Evolutionary conservation across 257 asterid species (phyloP), one percentile per base, ranked within the genome.

Genomic region (Salvia splendens): DNA sequence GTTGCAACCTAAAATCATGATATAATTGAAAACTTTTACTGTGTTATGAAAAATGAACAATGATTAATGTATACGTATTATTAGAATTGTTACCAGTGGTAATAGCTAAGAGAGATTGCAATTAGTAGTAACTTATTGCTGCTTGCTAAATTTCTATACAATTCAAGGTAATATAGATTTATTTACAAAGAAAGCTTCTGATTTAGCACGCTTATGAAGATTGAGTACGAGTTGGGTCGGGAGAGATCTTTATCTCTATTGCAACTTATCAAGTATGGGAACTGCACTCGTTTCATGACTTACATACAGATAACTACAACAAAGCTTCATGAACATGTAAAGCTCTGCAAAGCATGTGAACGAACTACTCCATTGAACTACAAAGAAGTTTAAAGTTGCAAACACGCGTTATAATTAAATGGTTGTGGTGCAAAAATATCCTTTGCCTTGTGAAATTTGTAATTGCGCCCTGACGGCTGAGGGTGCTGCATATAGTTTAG

Each of bases 171-270:
- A 36, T 6, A 8, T 49, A 20, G 0, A 20, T 49, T 24, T 33
- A 5, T 33, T 3, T 17, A 35, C 12, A 33, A 35, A 56, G 33
- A 43, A 30, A 59, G 53, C 20, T 16, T 17, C 50, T 16, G 6
- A 16, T 5, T 32, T 8, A 4, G 32, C 66, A 30, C 49, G 11
- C 38, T 32, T 46, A 9, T 57, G 47, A 32, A 30, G 65, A 20
- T 43, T 11, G 66, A 57, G 20, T 11, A n/a, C n/a, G 43, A 63
- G 43, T 43, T 63, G 56, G 49, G 48, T 32, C 59, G 16, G 42
- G n/a, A n/a, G 32, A 41, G 16, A 42, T n/a, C 43, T 42, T 17
- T 12, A 4, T 11, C 58, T 41, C 30, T n/a, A 45, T 57, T 57
- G 30, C 50, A 32, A 3, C 12, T 14, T 5, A 33, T 38, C 36